Percentiles rank a stretch among this genome's conserved stretches.
phyloP scores from a whole-genome alignment of 805 yeast species.

The Ascoidea tarda region DNA sequence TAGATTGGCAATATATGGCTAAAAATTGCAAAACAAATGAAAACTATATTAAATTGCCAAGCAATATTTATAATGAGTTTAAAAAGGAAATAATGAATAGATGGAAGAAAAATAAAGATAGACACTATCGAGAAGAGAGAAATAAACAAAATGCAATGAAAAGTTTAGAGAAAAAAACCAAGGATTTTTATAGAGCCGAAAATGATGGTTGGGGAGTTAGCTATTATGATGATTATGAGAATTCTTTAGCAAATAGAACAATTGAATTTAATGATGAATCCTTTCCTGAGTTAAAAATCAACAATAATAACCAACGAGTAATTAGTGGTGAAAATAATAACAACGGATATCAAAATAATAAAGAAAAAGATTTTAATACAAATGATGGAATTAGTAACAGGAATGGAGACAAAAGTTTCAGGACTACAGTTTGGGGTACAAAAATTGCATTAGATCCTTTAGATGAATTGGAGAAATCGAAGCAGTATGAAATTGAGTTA shows the following conservation, averaged over 20 bases:
- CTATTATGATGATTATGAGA: conserved; percentile 14
- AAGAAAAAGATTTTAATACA: background rate
- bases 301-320: too few relatives aligned
- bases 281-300: background rate
- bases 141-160: conserved; percentile 40
- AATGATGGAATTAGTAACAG: too few relatives aligned
- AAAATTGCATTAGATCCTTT: too few relatives aligned
- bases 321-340: conserved; percentile 6
- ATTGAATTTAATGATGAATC: conserved; percentile 16
- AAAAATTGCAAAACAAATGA: conserved; percentile 6
- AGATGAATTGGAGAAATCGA: background rate
- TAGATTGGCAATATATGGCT: conserved; percentile 56
- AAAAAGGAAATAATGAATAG: conserved; percentile 44
- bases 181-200: conserved; percentile 46
- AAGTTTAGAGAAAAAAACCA: conserved; percentile 41
- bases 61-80: conserved; percentile 30
- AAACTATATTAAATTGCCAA: conserved; percentile 19
- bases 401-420: too few relatives aligned
- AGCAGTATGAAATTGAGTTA: background rate
- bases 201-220: conserved; percentile 20
- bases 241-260: conserved; percentile 11
- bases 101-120: conserved; percentile 31
- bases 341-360: too few relatives aligned
- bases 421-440: background rate
- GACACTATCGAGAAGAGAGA: conserved; percentile 46